Conservation (phyloP, 1,284 basidiomycete genomes). For the Pulchroboletus neoregius region DNA sequence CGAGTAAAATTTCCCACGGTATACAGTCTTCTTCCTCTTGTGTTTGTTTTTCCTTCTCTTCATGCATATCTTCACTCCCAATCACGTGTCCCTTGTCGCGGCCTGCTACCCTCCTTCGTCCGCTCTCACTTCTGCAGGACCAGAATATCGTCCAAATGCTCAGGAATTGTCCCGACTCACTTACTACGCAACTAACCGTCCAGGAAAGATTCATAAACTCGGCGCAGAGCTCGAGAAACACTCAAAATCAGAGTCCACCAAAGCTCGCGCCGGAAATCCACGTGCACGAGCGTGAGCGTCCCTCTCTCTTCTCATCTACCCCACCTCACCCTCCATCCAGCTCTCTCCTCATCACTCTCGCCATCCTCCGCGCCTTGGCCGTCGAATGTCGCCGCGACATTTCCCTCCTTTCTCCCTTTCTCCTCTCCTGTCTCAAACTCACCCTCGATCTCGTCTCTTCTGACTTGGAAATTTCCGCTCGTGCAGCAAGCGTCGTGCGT, state of each 20-base stretch:
- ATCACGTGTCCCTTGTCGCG: slow-evolving; percentile 83
- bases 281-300: slow-evolving; percentile 75
- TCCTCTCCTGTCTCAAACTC: slow-evolving; percentile 71
- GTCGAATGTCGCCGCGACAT: slow-evolving; percentile 89
- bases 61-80: slow-evolving; percentile 67
- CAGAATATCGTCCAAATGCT: slow-evolving; percentile 81
- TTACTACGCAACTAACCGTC: slow-evolving; percentile 89
- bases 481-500: slow-evolving; percentile 79
- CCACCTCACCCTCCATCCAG: slow-evolving; percentile 37
- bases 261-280: slow-evolving; percentile 66
- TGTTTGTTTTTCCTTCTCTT: background rate
- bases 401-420: slow-evolving; percentile 72
- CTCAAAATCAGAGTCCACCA: slow-evolving; percentile 63
- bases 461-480: slow-evolving; percentile 83
- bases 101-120: slow-evolving; percentile 90
- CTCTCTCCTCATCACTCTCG: slow-evolving; percentile 82
- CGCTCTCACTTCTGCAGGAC: slow-evolving; percentile 68
- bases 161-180: slow-evolving; percentile 91
- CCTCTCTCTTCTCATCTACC: background rate
- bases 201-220: slow-evolving; percentile 86
- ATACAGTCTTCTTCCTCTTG: no score
- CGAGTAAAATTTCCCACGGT: slow-evolving; percentile 34
- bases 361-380: slow-evolving; percentile 82
- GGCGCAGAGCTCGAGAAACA: slow-evolving; percentile 81
- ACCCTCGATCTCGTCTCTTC: slow-evolving; percentile 60